Evolutionary conservation across 1,139 yeast species (phyloP).

Genomic region (Meyerozyma elateridarum): DNA sequence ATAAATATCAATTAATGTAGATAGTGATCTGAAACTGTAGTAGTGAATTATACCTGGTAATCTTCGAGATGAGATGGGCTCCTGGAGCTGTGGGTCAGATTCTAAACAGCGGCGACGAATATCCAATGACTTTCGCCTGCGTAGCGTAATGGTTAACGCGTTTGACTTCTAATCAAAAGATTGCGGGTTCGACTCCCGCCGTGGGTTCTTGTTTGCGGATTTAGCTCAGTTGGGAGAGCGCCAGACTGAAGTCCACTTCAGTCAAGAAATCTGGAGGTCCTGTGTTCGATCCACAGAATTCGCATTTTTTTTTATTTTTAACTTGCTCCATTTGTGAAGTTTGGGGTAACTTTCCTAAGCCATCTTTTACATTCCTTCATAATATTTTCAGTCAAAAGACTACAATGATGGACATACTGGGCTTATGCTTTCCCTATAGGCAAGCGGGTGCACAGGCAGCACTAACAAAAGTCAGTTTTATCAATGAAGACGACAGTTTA

Average conservation of each 20-base stretch:
- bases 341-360: too few species aligned
- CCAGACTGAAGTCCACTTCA: constrained; percentile 14
- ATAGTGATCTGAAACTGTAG: too few species aligned
- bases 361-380: too few species aligned
- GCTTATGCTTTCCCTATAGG: neutral
- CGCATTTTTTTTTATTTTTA: constrained; percentile 42
- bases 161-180: constrained; percentile 22
- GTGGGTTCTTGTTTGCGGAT: constrained; percentile 17
- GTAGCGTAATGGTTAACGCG: constrained; percentile 20
- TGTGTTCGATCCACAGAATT: constrained; percentile 92
- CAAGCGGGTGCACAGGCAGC: neutral
- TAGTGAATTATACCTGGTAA: too few species aligned
- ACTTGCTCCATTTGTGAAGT: neutral
- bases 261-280: constrained; percentile 68
- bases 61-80: too few species aligned
- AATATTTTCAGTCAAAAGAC: too few species aligned
- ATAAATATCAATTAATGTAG: too few species aligned
- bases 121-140: constrained; percentile 5
- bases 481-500: constrained; percentile 1
- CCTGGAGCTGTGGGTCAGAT: too few species aligned
- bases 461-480: neutral
- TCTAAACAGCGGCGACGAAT: too few species aligned
- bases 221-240: constrained; percentile 19
- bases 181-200: constrained; percentile 24
- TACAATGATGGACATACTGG: neutral